phyloP scores from a whole-genome alignment of 495 filamentous ascomycete species.

The Penicillium macrosclerotiorum region DNA sequence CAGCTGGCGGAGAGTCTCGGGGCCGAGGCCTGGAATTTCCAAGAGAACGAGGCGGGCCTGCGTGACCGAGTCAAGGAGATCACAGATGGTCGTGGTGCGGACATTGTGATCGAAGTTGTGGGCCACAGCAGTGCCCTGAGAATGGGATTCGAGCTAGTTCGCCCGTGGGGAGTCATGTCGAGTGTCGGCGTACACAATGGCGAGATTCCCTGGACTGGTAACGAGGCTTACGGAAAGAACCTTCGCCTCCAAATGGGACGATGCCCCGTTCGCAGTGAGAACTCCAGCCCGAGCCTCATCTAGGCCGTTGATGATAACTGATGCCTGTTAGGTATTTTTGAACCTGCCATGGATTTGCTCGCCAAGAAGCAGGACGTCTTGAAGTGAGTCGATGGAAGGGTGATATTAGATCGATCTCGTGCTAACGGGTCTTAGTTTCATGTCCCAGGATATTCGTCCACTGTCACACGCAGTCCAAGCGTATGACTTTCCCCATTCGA shows the following conservation, averaged over 20 bases:
- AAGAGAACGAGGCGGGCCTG: slow-evolving; percentile 56
- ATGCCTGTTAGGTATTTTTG: slow-evolving; percentile 32
- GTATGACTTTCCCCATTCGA: too few species aligned
- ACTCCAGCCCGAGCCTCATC: too few species aligned
- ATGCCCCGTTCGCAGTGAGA: slow-evolving; percentile 67
- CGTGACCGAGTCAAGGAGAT: slow-evolving; percentile 62
- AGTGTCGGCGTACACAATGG: slow-evolving; percentile 88
- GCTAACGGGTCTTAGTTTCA: slow-evolving; percentile 30
- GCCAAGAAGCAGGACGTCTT: slow-evolving; percentile 46
- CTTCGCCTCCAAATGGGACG: slow-evolving; percentile 84
- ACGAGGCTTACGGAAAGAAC: slow-evolving; percentile 87
- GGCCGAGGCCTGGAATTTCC: slow-evolving; percentile 77
- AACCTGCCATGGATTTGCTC: slow-evolving; percentile 66
- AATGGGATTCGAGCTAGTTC: slow-evolving; percentile 78
- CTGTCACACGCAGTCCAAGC: slow-evolving; percentile 35
- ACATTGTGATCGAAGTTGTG: slow-evolving; percentile 85
- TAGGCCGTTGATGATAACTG: too few species aligned
- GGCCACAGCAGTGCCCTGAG: slow-evolving; percentile 72
- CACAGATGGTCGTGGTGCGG: slow-evolving; percentile 78
- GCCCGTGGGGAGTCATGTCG: slow-evolving; percentile 79
- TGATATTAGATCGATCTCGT: background rate
- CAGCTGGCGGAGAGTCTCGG: slow-evolving; percentile 69
- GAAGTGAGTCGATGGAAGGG: slow-evolving; percentile 20
- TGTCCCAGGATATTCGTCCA: slow-evolving; percentile 36
- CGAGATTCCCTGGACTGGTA: slow-evolving; percentile 84